phyloP scores from a whole-genome alignment of 2,329 filamentous ascomycete species.

The Neurospora sp. region DNA sequence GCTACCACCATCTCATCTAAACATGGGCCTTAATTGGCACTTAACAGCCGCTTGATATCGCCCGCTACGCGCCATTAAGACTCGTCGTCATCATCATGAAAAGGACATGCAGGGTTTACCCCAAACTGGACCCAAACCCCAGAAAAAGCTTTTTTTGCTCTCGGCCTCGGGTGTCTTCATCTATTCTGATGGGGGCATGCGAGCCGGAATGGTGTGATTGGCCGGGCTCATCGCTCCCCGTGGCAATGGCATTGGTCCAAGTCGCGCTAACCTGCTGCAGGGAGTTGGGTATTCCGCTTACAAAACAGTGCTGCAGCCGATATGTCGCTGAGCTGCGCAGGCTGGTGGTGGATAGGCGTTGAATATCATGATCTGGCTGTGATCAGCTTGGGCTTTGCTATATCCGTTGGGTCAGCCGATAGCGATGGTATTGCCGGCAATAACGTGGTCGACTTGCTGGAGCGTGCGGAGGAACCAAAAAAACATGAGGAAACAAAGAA shows the following conservation, averaged over 20 bases:
- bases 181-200: conserved; percentile 6
- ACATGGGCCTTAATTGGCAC: background rate
- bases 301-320: conserved; percentile 10
- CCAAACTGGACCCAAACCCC: background rate
- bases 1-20: background rate
- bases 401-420: background rate
- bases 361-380: background rate
- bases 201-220: conserved; percentile 8
- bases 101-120: background rate
- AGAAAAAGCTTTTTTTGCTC: background rate
- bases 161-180: background rate
- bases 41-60: conserved; percentile 6
- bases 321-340: conserved; percentile 7
- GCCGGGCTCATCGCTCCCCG: conserved; percentile 3
- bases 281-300: no score
- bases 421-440: background rate
- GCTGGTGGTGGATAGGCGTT: background rate
- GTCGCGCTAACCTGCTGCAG: conserved; percentile 15
- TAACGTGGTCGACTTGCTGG: background rate
- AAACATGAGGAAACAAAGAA: background rate
- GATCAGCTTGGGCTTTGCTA: background rate
- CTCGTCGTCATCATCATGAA: conserved; percentile 1
- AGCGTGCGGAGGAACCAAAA: background rate
- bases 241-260: conserved; percentile 18
- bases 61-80: background rate